A percentile compares a stretch with the other conserved stretches of the same genome.
These are phyloP conservation scores for Aspergillus quadrilineatus DNA, from an alignment of 2,329 filamentous ascomycete genomes.

Conservation along the genomic window DNA sequence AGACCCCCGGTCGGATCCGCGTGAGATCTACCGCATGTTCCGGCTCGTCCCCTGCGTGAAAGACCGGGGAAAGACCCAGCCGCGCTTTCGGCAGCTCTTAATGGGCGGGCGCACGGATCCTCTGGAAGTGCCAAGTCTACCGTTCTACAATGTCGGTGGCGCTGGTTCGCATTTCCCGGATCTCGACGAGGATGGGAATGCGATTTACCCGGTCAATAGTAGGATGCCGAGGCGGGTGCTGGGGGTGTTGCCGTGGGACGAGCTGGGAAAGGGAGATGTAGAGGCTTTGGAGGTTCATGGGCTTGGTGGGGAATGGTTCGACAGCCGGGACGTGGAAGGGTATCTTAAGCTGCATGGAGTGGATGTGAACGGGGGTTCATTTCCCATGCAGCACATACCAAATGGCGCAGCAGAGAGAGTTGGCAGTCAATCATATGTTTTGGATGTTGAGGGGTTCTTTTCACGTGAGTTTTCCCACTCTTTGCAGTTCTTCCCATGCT, in stretches of 20 bases:
- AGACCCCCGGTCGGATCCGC: conserved; percentile 46
- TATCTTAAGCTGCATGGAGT: conserved; percentile 16
- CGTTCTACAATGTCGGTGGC: conserved; percentile 66
- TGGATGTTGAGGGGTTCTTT: conserved; percentile 3
- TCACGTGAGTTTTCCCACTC: neutral
- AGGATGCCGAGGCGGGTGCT: conserved; percentile 20
- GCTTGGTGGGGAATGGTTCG: conserved; percentile 23
- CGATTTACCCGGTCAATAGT: conserved; percentile 29
- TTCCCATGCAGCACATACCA: neutral
- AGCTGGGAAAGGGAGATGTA: neutral
- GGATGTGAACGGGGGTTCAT: conserved; percentile 1
- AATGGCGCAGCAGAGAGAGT: neutral
- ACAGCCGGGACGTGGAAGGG: conserved; percentile 23
- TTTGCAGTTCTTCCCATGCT: neutral
- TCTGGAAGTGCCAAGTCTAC: conserved; percentile 59
- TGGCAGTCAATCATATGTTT: neutral
- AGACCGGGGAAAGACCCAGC: conserved; percentile 39
- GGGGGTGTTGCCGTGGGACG: conserved; percentile 8
- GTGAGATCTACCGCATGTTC: conserved; percentile 59
- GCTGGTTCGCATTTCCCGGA: conserved; percentile 64
- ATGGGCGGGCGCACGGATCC: conserved; percentile 44
- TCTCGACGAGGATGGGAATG: conserved; percentile 36
- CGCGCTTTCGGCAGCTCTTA: conserved; percentile 41
- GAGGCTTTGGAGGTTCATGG: conserved; percentile 15
- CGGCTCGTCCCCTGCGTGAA: conserved; percentile 65